These are phyloP conservation scores for Litchi chinensis DNA, from an alignment of 345 rosid genomes.

Conservation along the genomic window DNA sequence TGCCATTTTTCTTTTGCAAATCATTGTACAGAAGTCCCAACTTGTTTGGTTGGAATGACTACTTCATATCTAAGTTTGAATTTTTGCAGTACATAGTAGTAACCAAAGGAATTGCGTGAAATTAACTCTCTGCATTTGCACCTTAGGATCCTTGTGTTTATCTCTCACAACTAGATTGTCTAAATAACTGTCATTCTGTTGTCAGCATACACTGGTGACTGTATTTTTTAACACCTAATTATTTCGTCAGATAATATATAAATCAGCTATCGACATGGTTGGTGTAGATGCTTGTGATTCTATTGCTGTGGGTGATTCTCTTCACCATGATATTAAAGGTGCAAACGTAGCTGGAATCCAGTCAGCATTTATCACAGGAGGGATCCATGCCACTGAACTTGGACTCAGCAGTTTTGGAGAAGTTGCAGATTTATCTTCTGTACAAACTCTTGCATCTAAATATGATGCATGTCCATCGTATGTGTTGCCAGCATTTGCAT, in stretches of 20 bases:
- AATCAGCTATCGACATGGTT: constrained; percentile 71
- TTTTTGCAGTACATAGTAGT: too few species aligned
- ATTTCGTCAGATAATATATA: constrained; percentile 69
- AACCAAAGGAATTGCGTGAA: too few species aligned
- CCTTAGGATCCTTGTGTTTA: too few species aligned
- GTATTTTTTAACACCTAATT: not conserved
- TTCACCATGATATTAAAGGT: constrained; percentile 90
- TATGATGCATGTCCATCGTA: constrained; percentile 65
- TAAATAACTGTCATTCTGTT: not conserved
- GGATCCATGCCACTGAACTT: constrained; percentile 81
- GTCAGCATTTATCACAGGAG: constrained; percentile 70
- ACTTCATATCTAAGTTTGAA: too few species aligned
- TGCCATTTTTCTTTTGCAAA: not conserved
- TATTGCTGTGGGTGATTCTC: constrained; percentile 87
- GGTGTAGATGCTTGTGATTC: constrained; percentile 59
- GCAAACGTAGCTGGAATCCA: constrained; percentile 83
- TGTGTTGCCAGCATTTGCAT: constrained; percentile 69
- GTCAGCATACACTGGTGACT: not conserved
- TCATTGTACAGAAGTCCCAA: not conserved
- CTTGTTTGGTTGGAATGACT: not conserved
- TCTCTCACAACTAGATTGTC: too few species aligned
- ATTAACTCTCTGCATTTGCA: too few species aligned
- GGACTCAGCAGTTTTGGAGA: constrained; percentile 65
- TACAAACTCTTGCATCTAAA: constrained; percentile 59
- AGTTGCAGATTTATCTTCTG: constrained; percentile 56